phyloP scores from a whole-genome alignment of 2,329 filamentous ascomycete genomes.

The Penicillium thymicola region DNA sequence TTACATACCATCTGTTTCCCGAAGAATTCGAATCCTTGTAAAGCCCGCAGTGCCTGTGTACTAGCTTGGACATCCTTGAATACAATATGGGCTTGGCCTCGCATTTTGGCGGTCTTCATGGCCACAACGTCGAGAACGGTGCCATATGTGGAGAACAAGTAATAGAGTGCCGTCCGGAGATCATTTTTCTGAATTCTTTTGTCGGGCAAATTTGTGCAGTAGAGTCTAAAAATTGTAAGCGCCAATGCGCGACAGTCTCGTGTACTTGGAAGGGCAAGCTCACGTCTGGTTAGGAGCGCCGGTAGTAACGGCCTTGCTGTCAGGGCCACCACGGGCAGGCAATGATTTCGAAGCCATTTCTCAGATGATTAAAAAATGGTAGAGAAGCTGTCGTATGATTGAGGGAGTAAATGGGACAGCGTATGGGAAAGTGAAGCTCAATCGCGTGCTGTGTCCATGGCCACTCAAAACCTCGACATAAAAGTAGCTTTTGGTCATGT shows the following conservation, averaged over 20 bases:
- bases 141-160: slow-evolving; percentile 90
- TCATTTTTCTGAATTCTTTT: slow-evolving; percentile 82
- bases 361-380: background rate
- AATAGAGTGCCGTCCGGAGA: slow-evolving; percentile 81
- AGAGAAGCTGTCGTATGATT: background rate
- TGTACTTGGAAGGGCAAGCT: slow-evolving; percentile 34
- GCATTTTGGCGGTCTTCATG: slow-evolving; percentile 86
- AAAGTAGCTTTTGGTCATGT: slow-evolving; percentile 19
- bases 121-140: slow-evolving; percentile 88
- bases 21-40: slow-evolving; percentile 83
- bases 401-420: background rate
- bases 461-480: slow-evolving; percentile 10
- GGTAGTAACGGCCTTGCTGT: slow-evolving; percentile 39
- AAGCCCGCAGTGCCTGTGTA: slow-evolving; percentile 85
- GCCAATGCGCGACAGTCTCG: slow-evolving; percentile 1
- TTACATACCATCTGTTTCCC: slow-evolving; percentile 75
- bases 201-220: slow-evolving; percentile 81
- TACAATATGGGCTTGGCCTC: slow-evolving; percentile 90
- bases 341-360: slow-evolving; percentile 41
- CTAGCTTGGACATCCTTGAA: slow-evolving; percentile 88
- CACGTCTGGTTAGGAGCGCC: slow-evolving; percentile 74
- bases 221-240: slow-evolving; percentile 61
- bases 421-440: slow-evolving; percentile 6
- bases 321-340: slow-evolving; percentile 41
- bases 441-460: slow-evolving; percentile 1